Conservation (phyloP, 1,284 basidiomycete species). For the Sporisorium graminicola region DNA sequence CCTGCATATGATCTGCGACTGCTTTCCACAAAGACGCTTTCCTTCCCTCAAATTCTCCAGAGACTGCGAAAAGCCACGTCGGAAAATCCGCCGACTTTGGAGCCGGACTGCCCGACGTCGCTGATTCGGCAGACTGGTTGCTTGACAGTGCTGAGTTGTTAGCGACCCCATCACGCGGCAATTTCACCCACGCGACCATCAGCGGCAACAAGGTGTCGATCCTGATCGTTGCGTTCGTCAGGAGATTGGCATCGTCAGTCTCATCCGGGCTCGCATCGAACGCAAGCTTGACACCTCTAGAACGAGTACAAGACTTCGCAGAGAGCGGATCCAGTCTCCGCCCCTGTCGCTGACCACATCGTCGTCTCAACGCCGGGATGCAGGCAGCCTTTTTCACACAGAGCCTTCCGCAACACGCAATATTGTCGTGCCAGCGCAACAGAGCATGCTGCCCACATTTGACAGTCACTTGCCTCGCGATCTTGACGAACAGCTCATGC, state of each 20-base stretch:
- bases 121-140: too few relatives aligned
- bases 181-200: slow-evolving; percentile 17
- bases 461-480: neutral
- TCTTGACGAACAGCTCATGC: neutral
- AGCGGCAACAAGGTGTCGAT: slow-evolving; percentile 24
- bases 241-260: slow-evolving; percentile 33
- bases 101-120: too few relatives aligned
- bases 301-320: neutral
- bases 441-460: neutral
- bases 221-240: slow-evolving; percentile 30
- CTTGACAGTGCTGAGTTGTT: neutral
- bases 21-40: too few relatives aligned
- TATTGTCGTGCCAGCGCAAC: neutral
- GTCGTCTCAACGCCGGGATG: neutral
- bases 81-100: neutral
- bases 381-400: neutral
- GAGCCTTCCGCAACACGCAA: neutral
- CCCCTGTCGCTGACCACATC: neutral
- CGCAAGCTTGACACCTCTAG: slow-evolving; percentile 12
- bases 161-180: neutral
- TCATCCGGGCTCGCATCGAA: slow-evolving; percentile 19
- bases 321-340: neutral
- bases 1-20: too few relatives aligned
- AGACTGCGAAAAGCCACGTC: too few relatives aligned
- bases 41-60: too few relatives aligned